Evolutionary conservation across 176 grass and related monocot species (phyloP), one percentile per base, ranked within the genome.

Genomic region (Elaeis guineensis): DNA sequence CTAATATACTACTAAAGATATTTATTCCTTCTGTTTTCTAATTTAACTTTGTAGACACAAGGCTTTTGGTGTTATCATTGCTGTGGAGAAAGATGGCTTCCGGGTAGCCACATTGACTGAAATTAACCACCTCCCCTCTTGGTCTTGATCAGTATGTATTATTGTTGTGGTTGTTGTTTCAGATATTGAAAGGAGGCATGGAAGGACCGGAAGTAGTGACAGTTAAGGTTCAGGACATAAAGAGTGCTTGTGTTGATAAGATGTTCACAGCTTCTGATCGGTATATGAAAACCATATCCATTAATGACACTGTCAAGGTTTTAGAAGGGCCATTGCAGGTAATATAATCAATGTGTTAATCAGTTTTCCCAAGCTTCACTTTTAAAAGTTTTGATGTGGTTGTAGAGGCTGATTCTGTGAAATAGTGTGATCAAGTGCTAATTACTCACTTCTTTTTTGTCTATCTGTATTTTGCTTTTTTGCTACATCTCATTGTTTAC

Each of bases 201-300:
- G 93, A 98, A 85, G 87, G 87, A 17, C n/a, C 50, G 59, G 70
- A 69, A 65, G 72, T 83, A 17, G 57, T 89, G 24, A 75, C 55
- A 6, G 49, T 98, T 65, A 85, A 53, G 73, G 89, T 69, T 67
- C 66, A 82, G 16, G 93, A 92, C 24, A 81, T 98, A 56, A 98
- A 97, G 63, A 85, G 74, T 62, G 61, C 74, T 50, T 81, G 79
- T 20, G 72, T 62, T n/a, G 93, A 98, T 66, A 98, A 89, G 69
- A 98, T 98, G 93, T 92, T 98, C 78, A 92, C 84, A 51, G 93
- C 93, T 70, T 69, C 80, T 58, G 93, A 98, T 65, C 73, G 56
- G 29, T 72, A 91, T 18, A 88, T 77, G 59, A 92, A 85, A 63
- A 82, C 19, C 49, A 80, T 98, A 85, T 80, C 76, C 50, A 89